phyloP scores from a whole-genome alignment of 495 filamentous ascomycete species.

The Aspergillus homomorphus region DNA sequence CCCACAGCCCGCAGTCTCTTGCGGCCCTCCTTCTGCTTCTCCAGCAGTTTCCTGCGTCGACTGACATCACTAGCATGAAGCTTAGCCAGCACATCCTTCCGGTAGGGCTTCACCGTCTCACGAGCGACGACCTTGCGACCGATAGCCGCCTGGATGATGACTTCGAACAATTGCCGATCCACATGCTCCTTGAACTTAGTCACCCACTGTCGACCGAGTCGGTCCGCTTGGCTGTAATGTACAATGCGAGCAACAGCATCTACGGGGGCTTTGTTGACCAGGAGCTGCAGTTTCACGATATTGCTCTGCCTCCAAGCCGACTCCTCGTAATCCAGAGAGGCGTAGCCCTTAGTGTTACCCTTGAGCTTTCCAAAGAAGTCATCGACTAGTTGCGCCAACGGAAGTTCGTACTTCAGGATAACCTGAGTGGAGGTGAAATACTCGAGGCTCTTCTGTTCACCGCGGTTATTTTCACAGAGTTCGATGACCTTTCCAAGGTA shows the following conservation, averaged over 20 bases:
- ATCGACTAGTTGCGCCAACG: slow-evolving; percentile 83
- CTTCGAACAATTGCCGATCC: slow-evolving; percentile 91
- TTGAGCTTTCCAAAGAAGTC: slow-evolving; percentile 98
- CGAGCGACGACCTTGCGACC: slow-evolving; percentile 82
- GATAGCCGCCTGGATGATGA: slow-evolving; percentile 88
- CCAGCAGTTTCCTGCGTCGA: slow-evolving; percentile 79
- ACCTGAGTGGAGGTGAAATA: slow-evolving; percentile 96
- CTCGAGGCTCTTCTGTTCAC: slow-evolving; percentile 76
- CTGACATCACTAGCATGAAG: slow-evolving; percentile 87
- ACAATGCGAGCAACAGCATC: slow-evolving; percentile 92
- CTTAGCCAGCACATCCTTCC: slow-evolving; percentile 92
- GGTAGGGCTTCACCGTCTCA: slow-evolving; percentile 94
- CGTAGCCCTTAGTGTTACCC: slow-evolving; percentile 77
- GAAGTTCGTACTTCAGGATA: slow-evolving; percentile 89
- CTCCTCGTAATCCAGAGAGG: slow-evolving; percentile 92
- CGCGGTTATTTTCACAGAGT: slow-evolving; percentile 86
- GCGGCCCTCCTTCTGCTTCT: slow-evolving; percentile 95
- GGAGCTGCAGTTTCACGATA: slow-evolving; percentile 84
- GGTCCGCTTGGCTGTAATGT: slow-evolving; percentile 71
- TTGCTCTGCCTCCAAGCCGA: slow-evolving; percentile 77
- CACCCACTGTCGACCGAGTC: slow-evolving; percentile 82
- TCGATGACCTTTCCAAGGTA: slow-evolving; percentile 93
- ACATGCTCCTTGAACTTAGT: slow-evolving; percentile 97
- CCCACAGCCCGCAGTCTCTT: slow-evolving; percentile 73
- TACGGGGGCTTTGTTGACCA: slow-evolving; percentile 90